Conservation (phyloP, 768 basidiomycete species). For the Neoboletus brunneissimus region DNA sequence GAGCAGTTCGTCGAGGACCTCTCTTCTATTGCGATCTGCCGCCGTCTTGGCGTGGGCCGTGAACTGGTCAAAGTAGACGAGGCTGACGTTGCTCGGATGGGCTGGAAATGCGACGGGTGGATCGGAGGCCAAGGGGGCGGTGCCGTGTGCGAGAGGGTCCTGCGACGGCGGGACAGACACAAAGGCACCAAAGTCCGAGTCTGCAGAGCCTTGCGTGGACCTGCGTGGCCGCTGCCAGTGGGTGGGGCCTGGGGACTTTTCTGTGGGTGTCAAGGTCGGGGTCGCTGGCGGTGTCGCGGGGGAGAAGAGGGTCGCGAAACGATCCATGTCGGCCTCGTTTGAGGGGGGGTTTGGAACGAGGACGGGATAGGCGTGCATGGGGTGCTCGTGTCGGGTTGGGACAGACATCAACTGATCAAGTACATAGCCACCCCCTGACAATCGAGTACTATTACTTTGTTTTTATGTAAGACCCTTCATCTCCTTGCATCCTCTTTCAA, state of each 20-base stretch:
- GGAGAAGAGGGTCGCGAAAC: slow-evolving; percentile 43
- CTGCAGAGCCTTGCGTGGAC: slow-evolving; percentile 28
- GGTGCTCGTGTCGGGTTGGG: neutral
- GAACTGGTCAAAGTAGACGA: slow-evolving; percentile 61
- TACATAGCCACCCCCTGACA: too few relatives aligned
- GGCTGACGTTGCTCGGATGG: slow-evolving; percentile 25
- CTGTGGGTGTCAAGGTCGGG: slow-evolving; percentile 10
- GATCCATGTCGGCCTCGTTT: slow-evolving; percentile 35
- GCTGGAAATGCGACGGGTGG: too few relatives aligned
- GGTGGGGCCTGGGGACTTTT: neutral
- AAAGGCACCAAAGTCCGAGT: slow-evolving; percentile 61
- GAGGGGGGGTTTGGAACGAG: neutral
- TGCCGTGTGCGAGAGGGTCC: slow-evolving; percentile 52
- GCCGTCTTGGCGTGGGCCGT: slow-evolving; percentile 54
- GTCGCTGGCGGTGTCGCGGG: slow-evolving; percentile 36
- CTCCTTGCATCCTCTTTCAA: too few relatives aligned
- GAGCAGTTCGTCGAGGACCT: slow-evolving; percentile 62
- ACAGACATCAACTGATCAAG: too few relatives aligned
- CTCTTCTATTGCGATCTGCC: slow-evolving; percentile 48
- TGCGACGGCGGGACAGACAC: slow-evolving; percentile 53
- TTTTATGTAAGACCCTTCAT: too few relatives aligned
- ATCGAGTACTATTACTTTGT: too few relatives aligned
- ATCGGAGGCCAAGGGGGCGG: too few relatives aligned
- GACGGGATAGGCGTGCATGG: neutral
- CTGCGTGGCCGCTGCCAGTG: slow-evolving; percentile 8